These are phyloP conservation scores for Pythium rhizo-oryzae DNA, from an alignment of 352 stramenopile species.

Conservation along the genomic window DNA sequence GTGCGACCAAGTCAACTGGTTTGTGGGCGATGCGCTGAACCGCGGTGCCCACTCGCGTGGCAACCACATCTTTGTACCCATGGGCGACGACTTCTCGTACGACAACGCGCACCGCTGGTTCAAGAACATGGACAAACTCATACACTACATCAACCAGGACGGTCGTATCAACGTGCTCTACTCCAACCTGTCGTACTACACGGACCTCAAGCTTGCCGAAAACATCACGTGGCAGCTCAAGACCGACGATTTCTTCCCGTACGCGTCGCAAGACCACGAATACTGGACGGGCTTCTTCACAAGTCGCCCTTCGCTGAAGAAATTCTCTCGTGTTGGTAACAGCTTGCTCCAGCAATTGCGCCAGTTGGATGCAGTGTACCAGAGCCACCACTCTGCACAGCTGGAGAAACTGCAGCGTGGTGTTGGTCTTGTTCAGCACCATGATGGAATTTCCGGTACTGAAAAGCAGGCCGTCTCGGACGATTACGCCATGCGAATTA, in stretches of 20 bases:
- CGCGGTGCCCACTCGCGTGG: conserved; percentile 77
- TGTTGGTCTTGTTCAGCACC: conserved; percentile 95
- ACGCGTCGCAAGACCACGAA: conserved; percentile 90
- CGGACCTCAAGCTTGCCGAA: conserved; percentile 90
- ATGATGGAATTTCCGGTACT: conserved; percentile 96
- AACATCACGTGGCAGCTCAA: conserved; percentile 86
- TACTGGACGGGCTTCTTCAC: conserved; percentile 98
- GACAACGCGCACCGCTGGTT: conserved; percentile 90
- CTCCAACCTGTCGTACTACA: conserved; percentile 96
- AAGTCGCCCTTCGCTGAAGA: conserved; percentile 92
- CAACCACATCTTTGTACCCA: conserved; percentile 88
- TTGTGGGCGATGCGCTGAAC: conserved; percentile 74
- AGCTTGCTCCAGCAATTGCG: conserved; percentile 88
- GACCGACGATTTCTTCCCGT: conserved; percentile 98
- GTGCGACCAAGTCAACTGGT: conserved; percentile 80
- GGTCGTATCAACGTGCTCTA: conserved; percentile 95
- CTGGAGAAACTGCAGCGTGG: conserved; percentile 84
- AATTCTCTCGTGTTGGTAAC: conserved; percentile 90
- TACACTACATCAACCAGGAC: conserved; percentile 94
- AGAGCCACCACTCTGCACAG: conserved; percentile 56
- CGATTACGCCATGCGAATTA: conserved; percentile 94
- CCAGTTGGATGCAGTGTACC: conserved; percentile 88
- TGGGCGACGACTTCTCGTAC: conserved; percentile 96
- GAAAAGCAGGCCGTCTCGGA: conserved; percentile 95
- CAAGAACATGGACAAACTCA: conserved; percentile 97